Percentiles rank a stretch among this genome's conserved stretches.
Evolutionary conservation across 495 filamentous ascomycete species (phyloP).

Genomic region (Pyrenopolyporus hunteri): DNA sequence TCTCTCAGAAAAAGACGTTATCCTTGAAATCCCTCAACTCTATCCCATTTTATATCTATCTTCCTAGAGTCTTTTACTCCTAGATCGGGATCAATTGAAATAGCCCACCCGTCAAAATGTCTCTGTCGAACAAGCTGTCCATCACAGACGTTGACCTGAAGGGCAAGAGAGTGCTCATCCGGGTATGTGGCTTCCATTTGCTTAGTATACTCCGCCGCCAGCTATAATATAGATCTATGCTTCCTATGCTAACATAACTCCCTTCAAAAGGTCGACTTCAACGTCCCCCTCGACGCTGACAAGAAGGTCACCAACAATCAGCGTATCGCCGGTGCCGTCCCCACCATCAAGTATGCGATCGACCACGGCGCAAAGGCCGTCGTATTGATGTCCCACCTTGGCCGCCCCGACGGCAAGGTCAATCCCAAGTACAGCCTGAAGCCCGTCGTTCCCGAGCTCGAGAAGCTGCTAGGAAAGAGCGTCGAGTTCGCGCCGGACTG

Average conservation of each 20-base stretch:
- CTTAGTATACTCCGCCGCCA: neutral
- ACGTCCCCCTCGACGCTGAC: conserved; percentile 90
- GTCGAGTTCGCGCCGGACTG: conserved; percentile 91
- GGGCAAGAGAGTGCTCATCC: conserved; percentile 96
- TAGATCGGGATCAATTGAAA: conserved; percentile 22
- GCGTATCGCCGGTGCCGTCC: conserved; percentile 95
- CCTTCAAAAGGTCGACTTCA: conserved; percentile 88
- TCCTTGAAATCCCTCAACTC: conserved; percentile 33
- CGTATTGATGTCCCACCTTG: conserved; percentile 97
- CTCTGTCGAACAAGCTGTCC: conserved; percentile 96
- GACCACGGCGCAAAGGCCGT: conserved; percentile 94
- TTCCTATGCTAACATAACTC: conserved; percentile 2
- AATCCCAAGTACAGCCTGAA: conserved; percentile 94
- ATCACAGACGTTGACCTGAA: conserved; percentile 96
- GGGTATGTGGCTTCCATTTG: no score
- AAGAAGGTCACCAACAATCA: conserved; percentile 98
- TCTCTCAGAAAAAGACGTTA: conserved; percentile 10
- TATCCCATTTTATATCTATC: conserved; percentile 4
- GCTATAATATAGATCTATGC: neutral
- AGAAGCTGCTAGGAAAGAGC: conserved; percentile 81
- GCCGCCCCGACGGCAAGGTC: conserved; percentile 87
- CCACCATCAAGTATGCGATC: conserved; percentile 97
- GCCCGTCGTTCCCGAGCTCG: conserved; percentile 88
- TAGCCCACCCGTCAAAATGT: conserved; percentile 66
- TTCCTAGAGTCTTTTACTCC: conserved; percentile 1